Evolutionary conservation across 1,284 basidiomycete species (phyloP).

Genomic region (Anthracocystis panici-leucophaei): DNA sequence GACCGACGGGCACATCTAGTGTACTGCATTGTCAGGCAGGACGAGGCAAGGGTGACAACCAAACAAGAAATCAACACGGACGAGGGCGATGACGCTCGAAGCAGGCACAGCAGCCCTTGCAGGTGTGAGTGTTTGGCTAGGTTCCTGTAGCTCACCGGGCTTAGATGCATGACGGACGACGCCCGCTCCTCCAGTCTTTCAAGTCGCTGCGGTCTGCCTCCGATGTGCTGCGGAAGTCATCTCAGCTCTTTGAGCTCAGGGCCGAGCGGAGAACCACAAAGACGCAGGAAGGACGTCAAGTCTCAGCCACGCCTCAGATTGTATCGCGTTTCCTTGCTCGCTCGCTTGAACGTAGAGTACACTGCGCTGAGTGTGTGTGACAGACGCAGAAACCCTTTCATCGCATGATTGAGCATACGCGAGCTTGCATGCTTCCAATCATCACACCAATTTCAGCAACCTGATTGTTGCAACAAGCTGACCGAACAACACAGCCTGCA

Average conservation of each 20-base stretch:
- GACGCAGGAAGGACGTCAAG: no score
- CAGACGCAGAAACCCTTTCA: conserved; percentile 2
- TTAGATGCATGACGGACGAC: no score
- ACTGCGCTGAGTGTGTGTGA: background rate
- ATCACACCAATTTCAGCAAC: conserved; percentile 9
- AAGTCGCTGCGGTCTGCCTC: no score
- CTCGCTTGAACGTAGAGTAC: background rate
- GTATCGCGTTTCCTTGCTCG: background rate
- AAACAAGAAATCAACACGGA: background rate
- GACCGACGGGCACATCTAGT: background rate
- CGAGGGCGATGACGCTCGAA: no score
- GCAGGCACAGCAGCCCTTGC: no score
- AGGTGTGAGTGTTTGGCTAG: no score
- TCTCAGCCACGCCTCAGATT: no score
- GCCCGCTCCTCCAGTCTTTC: no score
- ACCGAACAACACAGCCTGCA: background rate
- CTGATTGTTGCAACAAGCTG: no score
- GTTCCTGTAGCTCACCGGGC: no score
- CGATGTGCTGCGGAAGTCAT: background rate
- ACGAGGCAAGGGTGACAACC: background rate
- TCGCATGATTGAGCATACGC: background rate
- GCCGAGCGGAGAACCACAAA: conserved; percentile 11
- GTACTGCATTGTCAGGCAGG: background rate
- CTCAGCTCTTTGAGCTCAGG: background rate
- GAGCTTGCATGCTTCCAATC: background rate